These are phyloP conservation scores for Aspergillus jensenii DNA, from an alignment of 2,329 filamentous ascomycete species.

Conservation along the genomic window DNA sequence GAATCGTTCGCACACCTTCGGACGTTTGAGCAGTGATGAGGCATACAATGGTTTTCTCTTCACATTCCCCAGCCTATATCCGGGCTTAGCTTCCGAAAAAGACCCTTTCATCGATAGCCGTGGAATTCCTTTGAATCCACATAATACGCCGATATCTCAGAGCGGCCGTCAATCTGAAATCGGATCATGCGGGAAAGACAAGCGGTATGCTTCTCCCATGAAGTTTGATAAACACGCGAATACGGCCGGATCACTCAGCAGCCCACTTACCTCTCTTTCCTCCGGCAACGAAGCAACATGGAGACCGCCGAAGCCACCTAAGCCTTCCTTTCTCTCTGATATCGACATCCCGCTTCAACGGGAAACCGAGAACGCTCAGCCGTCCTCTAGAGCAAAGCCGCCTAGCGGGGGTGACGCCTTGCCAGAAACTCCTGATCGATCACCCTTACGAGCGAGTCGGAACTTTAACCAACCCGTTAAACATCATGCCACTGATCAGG, in stretches of 20 bases:
- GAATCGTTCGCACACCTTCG: neutral
- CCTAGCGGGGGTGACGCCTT: neutral
- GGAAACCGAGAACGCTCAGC: neutral
- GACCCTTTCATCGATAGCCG: slow-evolving; percentile 4
- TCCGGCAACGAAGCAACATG: neutral
- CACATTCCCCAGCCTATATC: neutral
- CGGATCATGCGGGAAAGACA: neutral
- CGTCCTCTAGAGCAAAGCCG: neutral
- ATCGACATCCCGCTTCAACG: neutral
- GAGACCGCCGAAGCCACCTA: slow-evolving; percentile 14
- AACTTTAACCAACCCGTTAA: neutral
- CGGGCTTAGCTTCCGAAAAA: neutral
- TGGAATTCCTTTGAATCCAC: slow-evolving; percentile 6
- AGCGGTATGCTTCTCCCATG: neutral
- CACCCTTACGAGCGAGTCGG: neutral
- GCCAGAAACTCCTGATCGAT: neutral
- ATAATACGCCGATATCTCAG: slow-evolving; percentile 12
- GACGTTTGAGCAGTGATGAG: neutral
- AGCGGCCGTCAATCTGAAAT: slow-evolving; percentile 5
- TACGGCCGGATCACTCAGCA: neutral
- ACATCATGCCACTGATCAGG: neutral
- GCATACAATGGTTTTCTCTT: neutral
- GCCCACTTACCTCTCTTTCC: neutral
- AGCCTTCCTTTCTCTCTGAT: slow-evolving; percentile 14
- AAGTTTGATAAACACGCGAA: neutral